phyloP scores from a whole-genome alignment of 2,329 filamentous ascomycete species.

The Coccinonectria pachysandricola region DNA sequence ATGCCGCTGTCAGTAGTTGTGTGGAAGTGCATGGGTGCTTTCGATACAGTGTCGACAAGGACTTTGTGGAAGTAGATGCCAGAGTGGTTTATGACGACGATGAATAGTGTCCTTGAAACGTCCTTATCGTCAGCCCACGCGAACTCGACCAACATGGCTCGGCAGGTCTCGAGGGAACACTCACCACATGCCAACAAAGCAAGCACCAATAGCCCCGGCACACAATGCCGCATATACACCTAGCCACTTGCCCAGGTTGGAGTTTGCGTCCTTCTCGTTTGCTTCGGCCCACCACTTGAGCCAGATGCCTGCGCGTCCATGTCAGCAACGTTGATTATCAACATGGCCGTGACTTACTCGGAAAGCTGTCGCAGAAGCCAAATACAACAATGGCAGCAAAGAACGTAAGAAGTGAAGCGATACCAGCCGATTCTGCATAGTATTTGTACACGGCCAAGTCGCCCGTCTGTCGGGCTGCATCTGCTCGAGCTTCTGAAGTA shows the following conservation, averaged over 20 bases:
- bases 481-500: conserved; percentile 1
- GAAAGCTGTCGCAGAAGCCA: conserved; percentile 17
- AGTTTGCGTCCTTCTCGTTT: conserved; percentile 9
- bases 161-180: too few species aligned
- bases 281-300: conserved; percentile 17
- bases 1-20: conserved; percentile 23
- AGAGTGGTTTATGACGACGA: conserved; percentile 16
- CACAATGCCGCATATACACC: conserved; percentile 16
- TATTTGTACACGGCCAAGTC: conserved; percentile 15
- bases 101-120: too few species aligned
- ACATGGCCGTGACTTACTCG: conserved; percentile 3
- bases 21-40: conserved; percentile 26
- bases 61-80: conserved; percentile 13
- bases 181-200: too few species aligned
- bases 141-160: too few species aligned
- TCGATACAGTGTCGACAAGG: conserved; percentile 13
- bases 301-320: conserved; percentile 16
- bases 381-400: conserved; percentile 15
- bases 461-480: conserved; percentile 9
- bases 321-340: background rate
- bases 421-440: conserved; percentile 17
- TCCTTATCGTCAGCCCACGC: too few species aligned
- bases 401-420: conserved; percentile 10
- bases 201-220: conserved; percentile 9
- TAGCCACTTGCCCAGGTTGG: conserved; percentile 10